phyloP scores from a whole-genome alignment of 345 rosid genomes.

The Abelmoschus esculentus region DNA sequence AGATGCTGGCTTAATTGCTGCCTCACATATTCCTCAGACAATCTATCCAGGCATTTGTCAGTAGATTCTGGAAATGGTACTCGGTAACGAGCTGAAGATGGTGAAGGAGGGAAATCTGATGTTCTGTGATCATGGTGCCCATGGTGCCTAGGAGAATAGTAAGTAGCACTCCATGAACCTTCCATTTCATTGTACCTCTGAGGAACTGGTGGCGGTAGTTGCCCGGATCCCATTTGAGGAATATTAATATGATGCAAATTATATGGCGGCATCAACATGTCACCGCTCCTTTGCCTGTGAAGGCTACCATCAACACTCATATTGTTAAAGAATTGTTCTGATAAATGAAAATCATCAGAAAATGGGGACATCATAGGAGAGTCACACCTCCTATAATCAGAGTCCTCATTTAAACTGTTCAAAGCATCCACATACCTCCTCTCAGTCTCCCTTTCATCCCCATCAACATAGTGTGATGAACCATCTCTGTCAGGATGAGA shows the following conservation, averaged over 20 bases:
- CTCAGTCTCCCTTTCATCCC: constrained; percentile 78
- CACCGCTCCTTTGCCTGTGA: constrained; percentile 48
- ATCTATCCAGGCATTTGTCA: constrained; percentile 55
- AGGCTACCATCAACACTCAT: constrained; percentile 51
- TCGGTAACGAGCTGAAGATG: constrained; percentile 63
- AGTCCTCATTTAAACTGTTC: constrained; percentile 69
- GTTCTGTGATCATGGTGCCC: constrained; percentile 67
- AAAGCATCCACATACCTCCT: constrained; percentile 93
- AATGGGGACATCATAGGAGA: constrained; percentile 28
- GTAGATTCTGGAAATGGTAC: constrained; percentile 59
- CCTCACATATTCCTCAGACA: constrained; percentile 65
- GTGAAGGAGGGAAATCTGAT: constrained; percentile 66
- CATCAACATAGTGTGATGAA: constrained; percentile 52
- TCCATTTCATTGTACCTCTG: constrained; percentile 73
- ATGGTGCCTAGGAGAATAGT: constrained; percentile 80
- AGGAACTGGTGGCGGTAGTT: constrained; percentile 36
- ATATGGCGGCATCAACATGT: constrained; percentile 45
- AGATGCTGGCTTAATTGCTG: constrained; percentile 52
- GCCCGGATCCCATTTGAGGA: constrained; percentile 38
- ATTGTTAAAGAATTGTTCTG: constrained; percentile 34
- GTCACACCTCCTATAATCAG: constrained; percentile 58
- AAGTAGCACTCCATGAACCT: constrained; percentile 66
- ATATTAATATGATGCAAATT: constrained; percentile 44
- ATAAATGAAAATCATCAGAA: constrained; percentile 31
- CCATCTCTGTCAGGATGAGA: constrained; percentile 53